Percentiles rank a stretch among this genome's conserved stretches.
Evolutionary conservation across 257 asterid species (phyloP).

Genomic region (Prunella vulgaris): DNA sequence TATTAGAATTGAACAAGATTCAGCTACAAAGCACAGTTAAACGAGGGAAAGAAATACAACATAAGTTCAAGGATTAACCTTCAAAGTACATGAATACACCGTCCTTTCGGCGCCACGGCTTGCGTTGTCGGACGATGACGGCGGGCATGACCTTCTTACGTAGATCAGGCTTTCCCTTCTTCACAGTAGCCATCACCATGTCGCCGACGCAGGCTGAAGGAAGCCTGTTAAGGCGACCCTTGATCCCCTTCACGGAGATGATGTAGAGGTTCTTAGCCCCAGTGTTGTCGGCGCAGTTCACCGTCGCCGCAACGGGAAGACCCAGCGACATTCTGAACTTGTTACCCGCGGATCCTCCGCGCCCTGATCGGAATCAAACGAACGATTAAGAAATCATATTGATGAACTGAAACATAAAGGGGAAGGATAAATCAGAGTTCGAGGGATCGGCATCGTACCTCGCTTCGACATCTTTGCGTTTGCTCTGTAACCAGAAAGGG

Average conservation of each 20-base stretch:
- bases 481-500: not conserved
- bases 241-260: conserved; percentile 53
- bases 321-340: conserved; percentile 57
- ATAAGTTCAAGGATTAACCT: conserved; percentile 21
- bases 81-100: conserved; percentile 56
- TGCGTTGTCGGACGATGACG: conserved; percentile 50
- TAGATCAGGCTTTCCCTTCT: conserved; percentile 52
- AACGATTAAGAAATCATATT: not conserved
- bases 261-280: conserved; percentile 54
- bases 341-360: conserved; percentile 60
- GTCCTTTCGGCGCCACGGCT: conserved; percentile 59
- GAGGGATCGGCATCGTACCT: conserved; percentile 20
- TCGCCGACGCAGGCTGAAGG: conserved; percentile 57
- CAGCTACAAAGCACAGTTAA: not conserved
- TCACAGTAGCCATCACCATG: conserved; percentile 58
- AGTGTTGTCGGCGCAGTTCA: conserved; percentile 55
- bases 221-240: conserved; percentile 49
- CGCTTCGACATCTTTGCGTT: conserved; percentile 48
- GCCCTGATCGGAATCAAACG: conserved; percentile 26
- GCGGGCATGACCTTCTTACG: conserved; percentile 62
- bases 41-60: not conserved
- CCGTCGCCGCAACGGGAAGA: conserved; percentile 55
- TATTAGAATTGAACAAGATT: not conserved
- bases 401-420: not conserved
- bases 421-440: not conserved